These are phyloP conservation scores for Neurospora sp. DNA, from an alignment of 495 filamentous ascomycete species.

Conservation along the genomic window DNA sequence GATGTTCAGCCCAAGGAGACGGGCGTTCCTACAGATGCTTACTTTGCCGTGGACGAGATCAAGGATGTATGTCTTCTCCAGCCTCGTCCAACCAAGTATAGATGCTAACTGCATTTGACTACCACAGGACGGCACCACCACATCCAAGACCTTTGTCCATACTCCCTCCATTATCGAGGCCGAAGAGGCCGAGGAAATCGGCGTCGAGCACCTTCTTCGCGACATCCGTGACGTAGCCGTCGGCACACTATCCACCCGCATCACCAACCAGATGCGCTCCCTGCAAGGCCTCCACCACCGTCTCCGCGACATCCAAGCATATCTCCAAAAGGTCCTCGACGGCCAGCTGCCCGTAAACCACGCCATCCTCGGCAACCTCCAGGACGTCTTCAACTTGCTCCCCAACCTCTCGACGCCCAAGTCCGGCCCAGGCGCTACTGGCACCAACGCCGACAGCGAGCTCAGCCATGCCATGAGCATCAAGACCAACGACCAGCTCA, in stretches of 20 bases:
- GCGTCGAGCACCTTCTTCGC: constrained; percentile 93
- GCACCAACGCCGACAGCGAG: constrained; percentile 54
- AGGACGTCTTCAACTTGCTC: constrained; percentile 97
- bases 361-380: constrained; percentile 91
- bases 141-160: constrained; percentile 94
- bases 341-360: constrained; percentile 92
- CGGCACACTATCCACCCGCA: constrained; percentile 93
- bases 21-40: constrained; percentile 95
- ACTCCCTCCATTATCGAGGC: constrained; percentile 99
- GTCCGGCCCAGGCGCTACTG: constrained; percentile 36
- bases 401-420: constrained; percentile 85
- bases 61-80: constrained; percentile 69
- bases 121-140: constrained; percentile 86
- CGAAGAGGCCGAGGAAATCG: constrained; percentile 97
- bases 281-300: constrained; percentile 93
- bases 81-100: neutral
- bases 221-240: constrained; percentile 98
- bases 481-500: constrained; percentile 98
- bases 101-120: neutral
- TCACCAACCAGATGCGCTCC: constrained; percentile 95
- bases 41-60: constrained; percentile 99
- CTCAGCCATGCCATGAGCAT: constrained; percentile 90
- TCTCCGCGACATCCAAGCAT: constrained; percentile 87
- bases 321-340: constrained; percentile 92
- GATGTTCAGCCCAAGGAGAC: constrained; percentile 98